Base-by-base conservation (phyloP, 805 yeast genomes). In the Limtongia smithiae region DNA sequence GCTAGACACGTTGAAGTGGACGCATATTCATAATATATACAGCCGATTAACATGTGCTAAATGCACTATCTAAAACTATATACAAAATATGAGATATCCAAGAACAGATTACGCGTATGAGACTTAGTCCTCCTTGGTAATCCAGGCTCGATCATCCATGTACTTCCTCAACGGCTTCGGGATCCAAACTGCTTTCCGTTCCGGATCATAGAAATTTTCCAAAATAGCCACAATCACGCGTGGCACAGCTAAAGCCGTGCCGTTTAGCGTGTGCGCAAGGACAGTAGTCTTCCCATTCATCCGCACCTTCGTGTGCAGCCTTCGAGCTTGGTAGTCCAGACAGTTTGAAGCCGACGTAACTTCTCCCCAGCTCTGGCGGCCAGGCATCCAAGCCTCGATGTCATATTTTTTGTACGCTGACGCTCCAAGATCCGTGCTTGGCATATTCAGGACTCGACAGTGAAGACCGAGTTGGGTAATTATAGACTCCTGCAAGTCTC, bases 321-420 rank as follows among this genome's bases (percentile, higher is more conserved):
- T 76, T 66, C 96, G 76, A 6, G 95, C 71, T 69, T 93, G 98
- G 65, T 79, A 93, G 58, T 90, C 97, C 3, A 88, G 78, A 66
- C 98, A 93, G 64, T 90, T 91, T 1, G 97, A 89, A 1, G 94
- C 76, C 25, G 96, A 86, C 1, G 95, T 81, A 28, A 93, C 74
- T 65, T 93, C 98, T 3, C 98, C 98, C 87, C 95, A 91, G 1
- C 70, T 65, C 0, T 87, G 90, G 60, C 96, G 78, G 2, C 97
- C 97, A 0, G 97, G 97, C 97, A 93, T 91, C 89, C 95, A 87
- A 0, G 90, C 96, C 68, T 93, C 98, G 49, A 90, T 86, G 60
- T 93, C 98, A 64, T 81, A 87, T 65, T 93, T 93, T 62, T 85
- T 82, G 67, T 75, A 80, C 0, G 97, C 97, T 1, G 98, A 96